These are phyloP conservation scores for Saururus chinensis DNA, from an alignment of 164 flowering plant species.

Conservation along the genomic window DNA sequence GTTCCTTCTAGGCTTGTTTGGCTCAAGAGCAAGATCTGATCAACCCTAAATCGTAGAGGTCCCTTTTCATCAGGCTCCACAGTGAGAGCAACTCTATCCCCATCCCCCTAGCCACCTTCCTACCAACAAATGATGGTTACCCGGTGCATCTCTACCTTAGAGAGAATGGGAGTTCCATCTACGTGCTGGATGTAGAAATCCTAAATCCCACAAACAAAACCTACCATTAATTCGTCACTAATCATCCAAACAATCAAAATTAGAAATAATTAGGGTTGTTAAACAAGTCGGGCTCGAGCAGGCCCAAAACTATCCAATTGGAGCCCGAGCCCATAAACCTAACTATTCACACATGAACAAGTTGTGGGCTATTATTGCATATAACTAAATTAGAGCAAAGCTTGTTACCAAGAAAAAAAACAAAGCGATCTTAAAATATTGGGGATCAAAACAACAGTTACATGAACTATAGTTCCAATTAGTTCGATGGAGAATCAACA, in stretches of 20 bases:
- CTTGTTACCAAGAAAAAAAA: no score
- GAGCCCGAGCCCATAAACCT: no score
- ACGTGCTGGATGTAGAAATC: conserved; percentile 73
- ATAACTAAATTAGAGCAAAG: no score
- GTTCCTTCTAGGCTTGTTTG: neutral
- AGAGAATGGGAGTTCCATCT: conserved; percentile 69
- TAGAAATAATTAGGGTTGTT: no score
- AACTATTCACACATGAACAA: no score
- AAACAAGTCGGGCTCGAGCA: no score
- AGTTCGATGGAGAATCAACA: neutral
- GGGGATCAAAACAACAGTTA: no score
- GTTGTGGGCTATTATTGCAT: no score
- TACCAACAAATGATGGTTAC: conserved; percentile 10
- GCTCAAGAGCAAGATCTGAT: conserved; percentile 64
- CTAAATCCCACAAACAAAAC: conserved; percentile 19
- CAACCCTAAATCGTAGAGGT: conserved; percentile 75
- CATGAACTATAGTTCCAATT: no score
- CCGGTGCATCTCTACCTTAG: conserved; percentile 25
- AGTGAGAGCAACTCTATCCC: conserved; percentile 66
- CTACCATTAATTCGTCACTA: neutral
- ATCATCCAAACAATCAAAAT: neutral
- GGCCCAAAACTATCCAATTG: no score
- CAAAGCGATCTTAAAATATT: no score
- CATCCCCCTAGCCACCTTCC: conserved; percentile 33
- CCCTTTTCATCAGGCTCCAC: conserved; percentile 75